Evolutionary conservation across 176 grass and related monocot genomes (phyloP).

Genomic region (Pharus latifolius): DNA sequence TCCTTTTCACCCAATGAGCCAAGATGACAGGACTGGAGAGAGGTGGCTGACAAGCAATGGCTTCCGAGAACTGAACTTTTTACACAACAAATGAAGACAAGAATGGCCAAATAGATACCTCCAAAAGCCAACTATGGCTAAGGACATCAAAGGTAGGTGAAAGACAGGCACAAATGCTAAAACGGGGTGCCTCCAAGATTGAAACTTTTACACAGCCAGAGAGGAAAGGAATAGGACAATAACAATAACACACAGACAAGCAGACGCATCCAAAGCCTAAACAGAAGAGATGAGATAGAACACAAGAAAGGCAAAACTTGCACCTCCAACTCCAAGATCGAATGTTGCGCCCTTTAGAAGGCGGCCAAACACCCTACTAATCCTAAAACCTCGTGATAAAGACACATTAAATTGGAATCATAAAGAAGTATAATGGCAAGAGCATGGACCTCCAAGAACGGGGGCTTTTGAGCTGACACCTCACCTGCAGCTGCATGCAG

Average conservation of each 20-base stretch:
- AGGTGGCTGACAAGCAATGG: background rate
- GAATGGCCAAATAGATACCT: conserved; percentile 9
- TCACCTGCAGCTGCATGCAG: background rate
- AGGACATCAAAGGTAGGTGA: background rate
- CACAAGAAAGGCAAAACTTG: background rate
- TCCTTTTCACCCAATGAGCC: background rate
- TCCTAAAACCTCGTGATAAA: background rate
- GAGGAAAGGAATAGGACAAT: background rate
- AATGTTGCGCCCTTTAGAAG: too few species aligned
- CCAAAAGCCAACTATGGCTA: background rate
- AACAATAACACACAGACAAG: conserved; percentile 17
- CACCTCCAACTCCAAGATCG: background rate
- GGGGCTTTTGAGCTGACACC: background rate
- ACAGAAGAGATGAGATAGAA: background rate
- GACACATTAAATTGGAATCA: background rate
- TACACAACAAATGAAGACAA: background rate
- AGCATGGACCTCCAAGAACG: background rate
- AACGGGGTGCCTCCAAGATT: conserved; percentile 20
- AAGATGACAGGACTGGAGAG: background rate
- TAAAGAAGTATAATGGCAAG: background rate
- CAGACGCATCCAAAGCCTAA: conserved; percentile 26
- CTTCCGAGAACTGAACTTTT: conserved; percentile 3
- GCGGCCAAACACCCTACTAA: background rate
- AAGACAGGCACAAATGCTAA: background rate
- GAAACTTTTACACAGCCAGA: conserved; percentile 25